Evolutionary conservation across 805 yeast genomes (phyloP).

Genomic region (Jamesozyma rosinii): DNA sequence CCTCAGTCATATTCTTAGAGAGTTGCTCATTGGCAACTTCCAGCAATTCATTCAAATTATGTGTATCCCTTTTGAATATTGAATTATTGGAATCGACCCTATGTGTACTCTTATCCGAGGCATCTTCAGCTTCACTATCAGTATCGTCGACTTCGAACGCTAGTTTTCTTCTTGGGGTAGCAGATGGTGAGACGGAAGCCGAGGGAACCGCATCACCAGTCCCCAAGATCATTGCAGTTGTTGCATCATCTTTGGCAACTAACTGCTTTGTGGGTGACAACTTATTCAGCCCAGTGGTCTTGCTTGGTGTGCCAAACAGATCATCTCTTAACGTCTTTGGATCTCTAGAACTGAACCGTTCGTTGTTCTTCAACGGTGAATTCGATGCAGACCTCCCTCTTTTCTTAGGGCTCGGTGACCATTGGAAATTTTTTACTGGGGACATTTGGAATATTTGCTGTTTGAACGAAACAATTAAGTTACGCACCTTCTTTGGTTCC

Average conservation of each 20-base stretch:
- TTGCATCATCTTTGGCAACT: neutral
- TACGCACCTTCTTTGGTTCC: slow-evolving; percentile 36
- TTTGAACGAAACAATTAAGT: slow-evolving; percentile 40
- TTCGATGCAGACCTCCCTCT: slow-evolving; percentile 4
- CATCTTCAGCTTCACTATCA: slow-evolving; percentile 3
- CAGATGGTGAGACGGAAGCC: neutral
- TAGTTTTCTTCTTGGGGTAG: slow-evolving; percentile 25
- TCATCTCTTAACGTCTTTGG: slow-evolving; percentile 23
- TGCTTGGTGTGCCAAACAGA: slow-evolving; percentile 24
- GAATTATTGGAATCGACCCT: neutral
- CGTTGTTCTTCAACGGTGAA: slow-evolving; percentile 17
- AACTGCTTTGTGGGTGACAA: slow-evolving; percentile 1
- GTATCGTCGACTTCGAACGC: slow-evolving; percentile 27
- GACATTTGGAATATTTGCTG: slow-evolving; percentile 32
- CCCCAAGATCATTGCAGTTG: slow-evolving; percentile 12
- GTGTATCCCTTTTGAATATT: neutral
- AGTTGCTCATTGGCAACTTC: neutral
- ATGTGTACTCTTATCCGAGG: slow-evolving; percentile 1
- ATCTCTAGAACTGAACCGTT: slow-evolving; percentile 22
- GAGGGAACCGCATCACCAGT: slow-evolving; percentile 20
- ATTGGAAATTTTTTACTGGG: slow-evolving; percentile 22
- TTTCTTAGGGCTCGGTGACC: slow-evolving; percentile 28
- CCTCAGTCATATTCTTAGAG: neutral
- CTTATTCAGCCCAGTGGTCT: slow-evolving; percentile 1
- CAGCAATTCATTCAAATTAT: slow-evolving; percentile 1